Evolutionary conservation across 805 yeast genomes (phyloP), one percentile per base, ranked within the genome.

Genomic region (Kuraishia ogatae): DNA sequence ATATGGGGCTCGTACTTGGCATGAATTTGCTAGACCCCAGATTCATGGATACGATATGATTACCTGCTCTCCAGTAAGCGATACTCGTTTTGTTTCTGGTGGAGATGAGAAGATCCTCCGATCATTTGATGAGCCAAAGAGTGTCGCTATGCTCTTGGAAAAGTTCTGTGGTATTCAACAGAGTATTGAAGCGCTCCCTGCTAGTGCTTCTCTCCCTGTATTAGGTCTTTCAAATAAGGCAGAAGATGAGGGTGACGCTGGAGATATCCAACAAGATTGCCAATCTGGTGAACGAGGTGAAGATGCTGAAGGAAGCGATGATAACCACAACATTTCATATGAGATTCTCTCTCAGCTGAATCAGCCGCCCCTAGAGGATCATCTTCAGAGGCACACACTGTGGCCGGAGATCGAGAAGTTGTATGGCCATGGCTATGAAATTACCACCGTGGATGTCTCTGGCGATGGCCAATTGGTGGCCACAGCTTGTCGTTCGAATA

Each of bases 41-140:
- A 94, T 94, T 59, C 99, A 94, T 68, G 99, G 99, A 8, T 94
- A 90, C 66, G 98, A 94, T 65, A 91, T 94, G 97, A 78, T 89
- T 46, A 84, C 96, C 60, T 74, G 88, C 7, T 81, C 84, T 46
- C 76, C 86, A 13, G 68, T 94, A 15, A 70, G 80, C 19, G 70
- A 75, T 52, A 75, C 87, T 0, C 73, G 79, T 59, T 93, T 89
- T 71, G 87, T 92, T 2, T 89, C 97, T 54, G 98, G 92, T 17
- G 98, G 97, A 51, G 99, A 96, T 66, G 99, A 94, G 65, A 96
- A 94, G 71, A 84, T 90, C 11, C 69, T 93, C 59, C 77, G 99
- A 61, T 88, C 91, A 0, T 94, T 96, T 67, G 92, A 87, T 60
- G 86, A 88, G 73, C 97, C 99, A 15, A 79, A 80, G 54, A 83